A percentile compares a stretch with the other conserved stretches of the same genome.
Conservation (phyloP, 164 flowering plant species). For the Vitis labrusca region DNA sequence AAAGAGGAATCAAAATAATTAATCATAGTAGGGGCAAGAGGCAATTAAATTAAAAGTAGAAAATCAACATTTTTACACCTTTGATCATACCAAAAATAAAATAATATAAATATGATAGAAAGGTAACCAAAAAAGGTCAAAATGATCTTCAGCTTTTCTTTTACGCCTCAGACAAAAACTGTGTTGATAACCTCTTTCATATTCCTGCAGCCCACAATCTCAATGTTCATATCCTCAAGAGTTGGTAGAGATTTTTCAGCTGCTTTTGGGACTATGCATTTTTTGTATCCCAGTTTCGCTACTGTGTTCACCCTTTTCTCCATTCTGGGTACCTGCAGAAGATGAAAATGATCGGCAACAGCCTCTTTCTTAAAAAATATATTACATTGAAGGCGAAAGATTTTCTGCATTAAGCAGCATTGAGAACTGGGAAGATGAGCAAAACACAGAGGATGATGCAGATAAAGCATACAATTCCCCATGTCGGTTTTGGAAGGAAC, state of each 20-base stretch:
- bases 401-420: too few relatives aligned
- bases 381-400: neutral
- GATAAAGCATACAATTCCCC: too few relatives aligned
- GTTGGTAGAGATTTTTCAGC: constrained; percentile 43
- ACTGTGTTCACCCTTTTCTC: constrained; percentile 79
- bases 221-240: constrained; percentile 37
- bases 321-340: constrained; percentile 70
- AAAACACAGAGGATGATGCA: too few relatives aligned
- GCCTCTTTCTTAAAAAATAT: neutral
- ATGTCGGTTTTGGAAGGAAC: neutral
- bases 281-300: constrained; percentile 79
- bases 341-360: neutral
- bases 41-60: neutral
- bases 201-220: constrained; percentile 68
- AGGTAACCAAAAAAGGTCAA: neutral
- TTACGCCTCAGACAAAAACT: constrained; percentile 36
- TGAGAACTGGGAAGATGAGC: too few relatives aligned
- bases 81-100: neutral
- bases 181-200: constrained; percentile 74
- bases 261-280: constrained; percentile 73
- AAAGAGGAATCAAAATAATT: neutral
- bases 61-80: neutral
- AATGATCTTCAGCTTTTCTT: neutral
- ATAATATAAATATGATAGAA: neutral
- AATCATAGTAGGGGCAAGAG: neutral